Conservation (phyloP, 768 basidiomycete species). For the Mycena epipterygia region DNA sequence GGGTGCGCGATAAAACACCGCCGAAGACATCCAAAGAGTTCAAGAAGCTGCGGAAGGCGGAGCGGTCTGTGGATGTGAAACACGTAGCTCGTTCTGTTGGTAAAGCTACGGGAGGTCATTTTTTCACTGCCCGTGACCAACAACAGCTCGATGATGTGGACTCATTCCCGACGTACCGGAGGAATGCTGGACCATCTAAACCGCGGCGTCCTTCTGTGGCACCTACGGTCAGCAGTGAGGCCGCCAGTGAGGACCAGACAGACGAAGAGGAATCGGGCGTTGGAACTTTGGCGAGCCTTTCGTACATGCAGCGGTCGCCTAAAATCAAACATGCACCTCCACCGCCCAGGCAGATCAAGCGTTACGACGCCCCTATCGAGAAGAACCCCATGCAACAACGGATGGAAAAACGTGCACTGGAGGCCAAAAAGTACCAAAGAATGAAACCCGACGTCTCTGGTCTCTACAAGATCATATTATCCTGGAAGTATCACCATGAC, state of each 20-base stretch:
- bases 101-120: conserved; percentile 4
- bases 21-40: background rate
- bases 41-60: conserved; percentile 22
- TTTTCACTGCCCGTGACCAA: conserved; percentile 46
- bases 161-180: conserved; percentile 59
- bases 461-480: conserved; percentile 82
- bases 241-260: conserved; percentile 61
- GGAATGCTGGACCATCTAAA: conserved; percentile 39
- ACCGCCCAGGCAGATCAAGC: conserved; percentile 71
- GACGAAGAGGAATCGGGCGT: conserved; percentile 63
- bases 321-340: conserved; percentile 68
- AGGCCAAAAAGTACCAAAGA: conserved; percentile 73
- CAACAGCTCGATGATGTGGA: conserved; percentile 51
- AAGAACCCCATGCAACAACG: conserved; percentile 64
- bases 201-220: conserved; percentile 31
- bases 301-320: conserved; percentile 72
- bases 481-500: conserved; percentile 87
- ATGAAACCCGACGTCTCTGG: conserved; percentile 86
- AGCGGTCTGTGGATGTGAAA: background rate
- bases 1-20: background rate
- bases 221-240: conserved; percentile 37
- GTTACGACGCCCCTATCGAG: conserved; percentile 66
- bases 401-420: conserved; percentile 65
- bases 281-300: conserved; percentile 62
- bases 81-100: conserved; percentile 13